phyloP scores from a whole-genome alignment of 192 early-diverging fungal species.

The Backusella morwellensis region DNA sequence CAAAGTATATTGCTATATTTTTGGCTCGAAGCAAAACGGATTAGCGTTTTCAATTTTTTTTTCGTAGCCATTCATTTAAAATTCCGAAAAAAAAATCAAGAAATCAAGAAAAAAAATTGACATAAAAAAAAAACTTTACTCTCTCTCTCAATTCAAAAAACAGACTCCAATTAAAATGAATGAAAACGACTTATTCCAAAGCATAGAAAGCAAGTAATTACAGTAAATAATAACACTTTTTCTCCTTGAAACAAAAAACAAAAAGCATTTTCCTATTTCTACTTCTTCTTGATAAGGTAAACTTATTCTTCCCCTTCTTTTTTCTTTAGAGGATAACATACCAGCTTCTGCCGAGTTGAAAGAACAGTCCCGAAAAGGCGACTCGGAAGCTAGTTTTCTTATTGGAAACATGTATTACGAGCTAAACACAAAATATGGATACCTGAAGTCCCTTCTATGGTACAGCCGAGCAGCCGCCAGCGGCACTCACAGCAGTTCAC shows the following conservation, averaged over 20 bases:
- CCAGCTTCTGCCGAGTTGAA: background rate
- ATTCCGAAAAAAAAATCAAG: no score
- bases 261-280: background rate
- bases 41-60: no score
- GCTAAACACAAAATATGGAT: background rate
- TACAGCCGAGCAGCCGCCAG: background rate
- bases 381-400: background rate
- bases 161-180: background rate
- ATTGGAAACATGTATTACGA: background rate
- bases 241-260: no score
- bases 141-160: background rate
- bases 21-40: no score
- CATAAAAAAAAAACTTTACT: no score
- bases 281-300: no score
- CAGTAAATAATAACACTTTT: background rate
- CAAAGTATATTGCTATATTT: no score
- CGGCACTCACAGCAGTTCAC: background rate
- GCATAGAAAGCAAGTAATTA: background rate
- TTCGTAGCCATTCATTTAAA: no score
- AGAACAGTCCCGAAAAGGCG: background rate
- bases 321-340: background rate
- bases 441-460: background rate
- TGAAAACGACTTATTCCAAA: background rate
- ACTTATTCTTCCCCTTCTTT: background rate
- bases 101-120: no score